Conservation (phyloP, 106 monocot genomes). For the Iris macrosiphon region DNA sequence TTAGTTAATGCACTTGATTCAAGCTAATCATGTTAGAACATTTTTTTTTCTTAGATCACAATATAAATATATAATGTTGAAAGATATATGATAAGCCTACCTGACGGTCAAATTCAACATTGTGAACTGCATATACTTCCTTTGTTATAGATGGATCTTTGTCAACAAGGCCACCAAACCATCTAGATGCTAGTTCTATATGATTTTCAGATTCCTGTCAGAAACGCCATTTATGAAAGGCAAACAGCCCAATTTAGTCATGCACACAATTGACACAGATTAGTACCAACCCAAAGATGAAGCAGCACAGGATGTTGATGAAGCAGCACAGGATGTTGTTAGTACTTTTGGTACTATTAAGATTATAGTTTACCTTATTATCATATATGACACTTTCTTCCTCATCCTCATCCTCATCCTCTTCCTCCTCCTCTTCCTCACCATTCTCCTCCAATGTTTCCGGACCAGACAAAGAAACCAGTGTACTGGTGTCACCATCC, state of each 20-base stretch:
- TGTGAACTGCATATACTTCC: conserved; percentile 79
- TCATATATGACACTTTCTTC: conserved; percentile 3
- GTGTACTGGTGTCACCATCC: conserved; percentile 54
- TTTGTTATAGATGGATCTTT: conserved; percentile 73
- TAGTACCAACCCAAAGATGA: too few species aligned
- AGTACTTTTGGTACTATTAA: too few species aligned
- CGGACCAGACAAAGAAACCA: conserved; percentile 34
- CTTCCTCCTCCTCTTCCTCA: conserved; percentile 38
- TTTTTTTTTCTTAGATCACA: neutral
- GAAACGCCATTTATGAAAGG: conserved; percentile 4
- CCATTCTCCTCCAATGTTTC: conserved; percentile 27
- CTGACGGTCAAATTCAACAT: conserved; percentile 93
- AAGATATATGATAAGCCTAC: conserved; percentile 16
- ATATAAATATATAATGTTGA: neutral
- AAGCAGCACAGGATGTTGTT: too few species aligned
- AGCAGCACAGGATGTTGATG: too few species aligned
- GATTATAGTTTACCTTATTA: too few species aligned
- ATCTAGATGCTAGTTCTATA: conserved; percentile 55
- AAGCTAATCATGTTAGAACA: neutral
- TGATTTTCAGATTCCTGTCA: conserved; percentile 35
- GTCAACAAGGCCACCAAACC: conserved; percentile 73
- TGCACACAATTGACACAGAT: neutral
- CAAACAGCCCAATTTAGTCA: too few species aligned
- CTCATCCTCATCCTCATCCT: conserved; percentile 23
- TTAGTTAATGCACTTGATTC: too few species aligned